A percentile compares a stretch with the other conserved stretches of the same genome.
These are phyloP conservation scores for Calonectria fujianensis DNA, from an alignment of 2,329 filamentous ascomycete species.

Conservation along the genomic window DNA sequence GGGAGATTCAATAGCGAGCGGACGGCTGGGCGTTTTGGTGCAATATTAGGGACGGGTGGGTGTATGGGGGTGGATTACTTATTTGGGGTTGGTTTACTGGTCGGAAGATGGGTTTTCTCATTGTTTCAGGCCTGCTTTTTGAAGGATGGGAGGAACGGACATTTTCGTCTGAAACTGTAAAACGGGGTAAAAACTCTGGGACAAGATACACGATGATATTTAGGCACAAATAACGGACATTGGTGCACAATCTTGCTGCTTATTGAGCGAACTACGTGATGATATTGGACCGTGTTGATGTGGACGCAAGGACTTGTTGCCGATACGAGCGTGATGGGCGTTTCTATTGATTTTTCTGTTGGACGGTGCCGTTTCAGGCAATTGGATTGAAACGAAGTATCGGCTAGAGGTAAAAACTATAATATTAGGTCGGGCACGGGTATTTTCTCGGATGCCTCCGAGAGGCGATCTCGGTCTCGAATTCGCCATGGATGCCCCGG, in stretches of 20 bases:
- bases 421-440: neutral
- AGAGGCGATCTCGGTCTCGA: neutral
- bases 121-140: conserved; percentile 18
- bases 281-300: neutral
- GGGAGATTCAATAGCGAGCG: conserved; percentile 6
- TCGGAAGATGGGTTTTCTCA: neutral
- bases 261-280: neutral
- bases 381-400: neutral
- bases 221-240: conserved; percentile 26
- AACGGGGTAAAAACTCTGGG: neutral
- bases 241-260: neutral
- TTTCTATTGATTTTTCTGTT: neutral
- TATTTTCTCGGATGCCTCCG: neutral
- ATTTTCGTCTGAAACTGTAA: neutral
- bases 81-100: conserved; percentile 11
- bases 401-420: neutral
- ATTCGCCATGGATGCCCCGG: neutral
- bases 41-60: conserved; percentile 26
- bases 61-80: neutral
- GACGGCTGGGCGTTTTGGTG: conserved; percentile 36
- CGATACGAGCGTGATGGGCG: neutral
- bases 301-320: neutral
- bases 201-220: conserved; percentile 14
- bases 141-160: neutral
- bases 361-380: neutral